Percentiles rank a stretch among this genome's conserved stretches.
Conservation (phyloP, 192 early-diverging fungal species). For the Dimargaris xerosporica region DNA sequence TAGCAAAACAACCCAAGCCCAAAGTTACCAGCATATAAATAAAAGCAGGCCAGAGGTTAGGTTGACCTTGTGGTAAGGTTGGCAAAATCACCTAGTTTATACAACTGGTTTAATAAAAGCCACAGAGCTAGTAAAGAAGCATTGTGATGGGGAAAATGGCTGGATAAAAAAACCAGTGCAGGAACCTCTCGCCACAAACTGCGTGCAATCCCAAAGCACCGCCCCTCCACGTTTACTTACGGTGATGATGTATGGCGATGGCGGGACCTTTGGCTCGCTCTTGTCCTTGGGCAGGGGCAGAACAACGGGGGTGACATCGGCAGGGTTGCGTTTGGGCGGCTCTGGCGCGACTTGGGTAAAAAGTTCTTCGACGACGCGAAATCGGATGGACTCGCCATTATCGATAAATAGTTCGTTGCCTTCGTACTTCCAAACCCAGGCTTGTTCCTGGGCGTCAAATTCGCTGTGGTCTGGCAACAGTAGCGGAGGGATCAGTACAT, state of each 20-base stretch:
- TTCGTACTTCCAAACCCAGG: slow-evolving; percentile 81
- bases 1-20: too few relatives aligned
- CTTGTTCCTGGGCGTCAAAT: slow-evolving; percentile 49
- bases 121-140: too few relatives aligned
- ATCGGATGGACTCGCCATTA: slow-evolving; percentile 54
- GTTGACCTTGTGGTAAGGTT: too few relatives aligned
- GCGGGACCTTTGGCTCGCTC: background rate
- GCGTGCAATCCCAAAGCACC: too few relatives aligned
- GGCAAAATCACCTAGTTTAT: too few relatives aligned
- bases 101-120: too few relatives aligned
- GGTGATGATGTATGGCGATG: background rate
- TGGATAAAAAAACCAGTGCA: too few relatives aligned
- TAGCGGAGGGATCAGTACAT: slow-evolving; percentile 59
- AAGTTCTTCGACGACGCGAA: slow-evolving; percentile 51
- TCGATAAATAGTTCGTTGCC: slow-evolving; percentile 70
- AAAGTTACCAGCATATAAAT: too few relatives aligned
- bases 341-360: slow-evolving; percentile 65
- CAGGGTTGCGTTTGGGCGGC: slow-evolving; percentile 27
- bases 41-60: too few relatives aligned
- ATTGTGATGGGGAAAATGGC: too few relatives aligned
- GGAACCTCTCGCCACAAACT: too few relatives aligned
- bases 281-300: slow-evolving; percentile 9
- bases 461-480: slow-evolving; percentile 43
- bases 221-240: background rate
- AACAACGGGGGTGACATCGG: slow-evolving; percentile 5